Conservation (phyloP, 805 yeast species). For the Kodamaea neixiangensis region DNA sequence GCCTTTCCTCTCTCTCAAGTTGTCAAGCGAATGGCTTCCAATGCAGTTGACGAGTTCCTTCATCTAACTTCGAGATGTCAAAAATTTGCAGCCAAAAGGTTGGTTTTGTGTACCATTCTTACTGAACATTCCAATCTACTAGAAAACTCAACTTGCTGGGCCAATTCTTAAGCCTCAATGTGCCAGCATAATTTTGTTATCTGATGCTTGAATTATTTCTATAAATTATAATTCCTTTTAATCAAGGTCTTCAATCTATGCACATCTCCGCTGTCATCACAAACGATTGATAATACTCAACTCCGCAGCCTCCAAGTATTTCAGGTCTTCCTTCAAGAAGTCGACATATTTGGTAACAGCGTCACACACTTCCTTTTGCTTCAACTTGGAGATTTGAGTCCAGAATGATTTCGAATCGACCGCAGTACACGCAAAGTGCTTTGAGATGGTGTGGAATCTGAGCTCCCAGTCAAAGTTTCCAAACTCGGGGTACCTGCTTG, state of each 20-base stretch:
- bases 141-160: too few relatives aligned
- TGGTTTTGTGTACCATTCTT: too few relatives aligned
- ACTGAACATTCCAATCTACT: too few relatives aligned
- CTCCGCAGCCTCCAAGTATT: constrained; percentile 11
- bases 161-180: too few relatives aligned
- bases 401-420: constrained; percentile 25
- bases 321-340: constrained; percentile 23
- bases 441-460: constrained; percentile 31
- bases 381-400: constrained; percentile 17
- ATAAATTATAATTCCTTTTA: too few relatives aligned
- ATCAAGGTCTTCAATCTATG: too few relatives aligned
- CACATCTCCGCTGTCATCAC: too few relatives aligned
- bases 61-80: too few relatives aligned
- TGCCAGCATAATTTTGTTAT: not conserved
- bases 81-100: too few relatives aligned
- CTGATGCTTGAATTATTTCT: not conserved
- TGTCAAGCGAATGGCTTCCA: too few relatives aligned
- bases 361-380: constrained; percentile 21
- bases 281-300: constrained; percentile 8
- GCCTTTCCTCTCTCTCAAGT: too few relatives aligned
- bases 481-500: constrained; percentile 19
- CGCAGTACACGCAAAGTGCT: constrained; percentile 33
- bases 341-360: constrained; percentile 22
- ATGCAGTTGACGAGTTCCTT: too few relatives aligned
- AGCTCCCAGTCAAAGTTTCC: constrained; percentile 36